Evolutionary conservation across 805 yeast species (phyloP).

Genomic region (Tetrapisispora nanseiensis): DNA sequence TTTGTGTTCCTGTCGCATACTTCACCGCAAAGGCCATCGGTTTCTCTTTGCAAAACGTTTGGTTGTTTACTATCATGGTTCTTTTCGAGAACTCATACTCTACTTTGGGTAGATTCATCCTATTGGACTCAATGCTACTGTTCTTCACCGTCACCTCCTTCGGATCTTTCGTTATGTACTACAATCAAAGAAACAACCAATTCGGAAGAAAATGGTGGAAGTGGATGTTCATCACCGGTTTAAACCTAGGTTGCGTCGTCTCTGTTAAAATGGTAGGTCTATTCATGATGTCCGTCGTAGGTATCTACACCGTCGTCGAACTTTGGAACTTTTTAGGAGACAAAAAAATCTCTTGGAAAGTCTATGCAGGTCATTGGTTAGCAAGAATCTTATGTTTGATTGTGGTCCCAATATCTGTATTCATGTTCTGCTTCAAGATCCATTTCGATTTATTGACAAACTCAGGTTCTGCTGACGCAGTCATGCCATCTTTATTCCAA

Average conservation of each 20-base stretch:
- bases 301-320: constrained; percentile 80
- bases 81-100: constrained; percentile 60
- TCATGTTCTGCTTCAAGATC: constrained; percentile 57
- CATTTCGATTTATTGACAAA: constrained; percentile 69
- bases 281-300: constrained; percentile 78
- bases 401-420: constrained; percentile 52
- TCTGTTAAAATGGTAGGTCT: constrained; percentile 96
- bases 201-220: constrained; percentile 88
- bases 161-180: constrained; percentile 47
- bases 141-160: constrained; percentile 69
- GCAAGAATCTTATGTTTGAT: constrained; percentile 56
- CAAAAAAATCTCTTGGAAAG: constrained; percentile 38
- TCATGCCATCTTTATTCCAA: constrained; percentile 74
- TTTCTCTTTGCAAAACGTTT: constrained; percentile 39
- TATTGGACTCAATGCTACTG: constrained; percentile 66
- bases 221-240: constrained; percentile 80
- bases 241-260: constrained; percentile 79
- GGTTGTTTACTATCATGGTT: constrained; percentile 54
- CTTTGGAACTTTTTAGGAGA: constrained; percentile 80
- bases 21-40: constrained; percentile 55
- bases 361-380: constrained; percentile 52
- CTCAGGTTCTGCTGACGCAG: constrained; percentile 76
- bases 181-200: constrained; percentile 35
- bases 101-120: constrained; percentile 62
- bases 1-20: constrained; percentile 63